These are phyloP conservation scores for Candida nonsorbophila DNA, from an alignment of 805 yeast genomes.

Conservation along the genomic window DNA sequence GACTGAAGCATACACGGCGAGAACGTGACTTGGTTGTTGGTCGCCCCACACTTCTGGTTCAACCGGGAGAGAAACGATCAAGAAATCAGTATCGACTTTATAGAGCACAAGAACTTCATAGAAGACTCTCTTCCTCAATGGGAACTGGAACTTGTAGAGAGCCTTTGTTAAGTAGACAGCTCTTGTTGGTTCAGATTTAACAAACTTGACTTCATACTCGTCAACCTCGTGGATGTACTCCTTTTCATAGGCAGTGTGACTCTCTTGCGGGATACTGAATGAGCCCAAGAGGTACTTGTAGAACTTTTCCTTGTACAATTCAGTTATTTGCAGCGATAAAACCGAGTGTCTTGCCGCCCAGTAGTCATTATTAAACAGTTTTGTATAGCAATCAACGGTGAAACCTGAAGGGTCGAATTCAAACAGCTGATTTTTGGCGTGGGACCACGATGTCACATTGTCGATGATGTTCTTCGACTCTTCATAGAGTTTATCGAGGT, in stretches of 20 bases:
- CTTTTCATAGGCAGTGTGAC: conserved; percentile 32
- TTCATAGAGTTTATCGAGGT: too few relatives aligned
- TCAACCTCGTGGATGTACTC: conserved; percentile 29
- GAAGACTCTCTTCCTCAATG: conserved; percentile 29
- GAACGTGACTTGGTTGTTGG: conserved; percentile 14
- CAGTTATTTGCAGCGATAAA: conserved; percentile 4
- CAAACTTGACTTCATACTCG: conserved; percentile 17
- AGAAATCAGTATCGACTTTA: conserved; percentile 14
- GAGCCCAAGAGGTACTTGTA: conserved; percentile 12
- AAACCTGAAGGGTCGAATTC: conserved; percentile 1
- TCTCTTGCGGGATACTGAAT: conserved; percentile 2
- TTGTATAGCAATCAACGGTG: conserved; percentile 1
- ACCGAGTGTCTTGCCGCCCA: conserved; percentile 13
- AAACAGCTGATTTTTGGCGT: conserved; percentile 3
- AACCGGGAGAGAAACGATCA: conserved; percentile 29
- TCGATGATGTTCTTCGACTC: conserved; percentile 4
- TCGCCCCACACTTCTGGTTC: conserved; percentile 17
- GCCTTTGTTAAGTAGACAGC: conserved; percentile 25
- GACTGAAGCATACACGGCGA: conserved; percentile 31
- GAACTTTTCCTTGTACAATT: conserved; percentile 4
- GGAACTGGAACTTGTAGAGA: conserved; percentile 30
- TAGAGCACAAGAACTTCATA: conserved; percentile 29
- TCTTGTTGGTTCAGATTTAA: conserved; percentile 8
- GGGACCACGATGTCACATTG: conserved; percentile 4
- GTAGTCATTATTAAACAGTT: conserved; percentile 3